Evolutionary conservation across 2,329 filamentous ascomycete genomes (phyloP), one percentile per base, ranked within the genome.

Genomic region (Epicoccum sorghinum): DNA sequence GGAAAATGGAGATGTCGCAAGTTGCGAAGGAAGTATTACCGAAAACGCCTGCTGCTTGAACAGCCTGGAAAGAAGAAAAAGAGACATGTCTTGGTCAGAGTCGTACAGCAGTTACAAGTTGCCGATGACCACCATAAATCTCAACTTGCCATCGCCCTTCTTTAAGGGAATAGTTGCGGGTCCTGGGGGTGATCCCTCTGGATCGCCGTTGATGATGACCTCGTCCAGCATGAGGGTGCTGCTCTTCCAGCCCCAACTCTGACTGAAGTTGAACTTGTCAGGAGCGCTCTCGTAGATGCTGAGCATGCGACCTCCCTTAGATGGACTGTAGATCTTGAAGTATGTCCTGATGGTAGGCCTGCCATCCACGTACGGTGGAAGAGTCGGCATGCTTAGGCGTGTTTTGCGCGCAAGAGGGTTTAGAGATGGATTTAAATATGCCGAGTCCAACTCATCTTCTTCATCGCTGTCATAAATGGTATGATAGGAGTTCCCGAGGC

Each of bases 231-330:
- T 83, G 58, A 85, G 69, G n/a, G 81, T 83, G 62, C 78, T 82
- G 58, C 81, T 84, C 76, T 84, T 85, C 83, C 83, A 85, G 0
- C 83, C 83, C 83, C 83, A 85, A 58, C 80, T 83, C 70, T 86
- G 83, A 41, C 79, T 81, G 65, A 85, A 85, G 62, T 85, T 84
- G 68, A 86, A 86, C 50, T 77, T 77, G 61, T 85, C 83, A 1
- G 83, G 83, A 4, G 82, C 82, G 40, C 77, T 80, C 59, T 84
- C 82, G 60, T 85, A 85, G n/a, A 85, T 82, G 46, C 78, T 82
- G 32, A 86, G 67, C 76, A 85, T 80, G 12, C 83, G 71, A 3
- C 83, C 83, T n/a, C 82, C 83, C 59, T 83, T 83, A 22, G 77
- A 80, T 0, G 83, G 83, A n/a, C 76, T 80, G 70, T 84, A 86